phyloP scores from a whole-genome alignment of 306 rosid species.

The Hippophae gyantsensis region DNA sequence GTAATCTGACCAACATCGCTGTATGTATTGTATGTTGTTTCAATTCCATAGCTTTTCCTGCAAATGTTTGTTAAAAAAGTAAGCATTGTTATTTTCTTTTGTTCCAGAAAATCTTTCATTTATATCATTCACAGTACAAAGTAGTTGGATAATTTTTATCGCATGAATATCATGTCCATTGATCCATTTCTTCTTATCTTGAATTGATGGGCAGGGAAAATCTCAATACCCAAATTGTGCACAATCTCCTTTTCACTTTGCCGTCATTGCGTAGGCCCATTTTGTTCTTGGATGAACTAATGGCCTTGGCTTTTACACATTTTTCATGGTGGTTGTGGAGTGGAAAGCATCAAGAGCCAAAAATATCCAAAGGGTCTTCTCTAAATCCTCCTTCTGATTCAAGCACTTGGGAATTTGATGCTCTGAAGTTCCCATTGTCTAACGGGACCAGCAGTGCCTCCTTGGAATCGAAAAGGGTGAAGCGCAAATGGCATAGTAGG shows the following conservation, averaged over 20 bases:
- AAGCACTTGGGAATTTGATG: conserved; percentile 56
- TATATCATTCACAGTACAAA: conserved; percentile 8
- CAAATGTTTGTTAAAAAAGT: too few species aligned
- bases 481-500: conserved; percentile 78
- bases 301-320: conserved; percentile 78
- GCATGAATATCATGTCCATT: conserved; percentile 8
- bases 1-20: too few species aligned
- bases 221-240: background rate
- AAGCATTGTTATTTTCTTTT: background rate
- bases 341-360: conserved; percentile 69
- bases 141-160: background rate
- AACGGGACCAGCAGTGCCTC: conserved; percentile 43
- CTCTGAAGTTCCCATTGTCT: conserved; percentile 56
- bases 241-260: background rate
- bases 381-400: conserved; percentile 45
- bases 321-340: conserved; percentile 94
- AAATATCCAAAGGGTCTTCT: conserved; percentile 42
- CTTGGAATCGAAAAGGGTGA: conserved; percentile 65
- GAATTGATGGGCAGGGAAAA: conserved; percentile 19
- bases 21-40: too few species aligned
- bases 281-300: conserved; percentile 17
- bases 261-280: conserved; percentile 6
- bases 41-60: too few species aligned
- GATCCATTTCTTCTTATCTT: conserved; percentile 12
- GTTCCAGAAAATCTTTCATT: conserved; percentile 1